Conservation (phyloP, 257 asterid species). For the Fraxinus cuspidata region DNA sequence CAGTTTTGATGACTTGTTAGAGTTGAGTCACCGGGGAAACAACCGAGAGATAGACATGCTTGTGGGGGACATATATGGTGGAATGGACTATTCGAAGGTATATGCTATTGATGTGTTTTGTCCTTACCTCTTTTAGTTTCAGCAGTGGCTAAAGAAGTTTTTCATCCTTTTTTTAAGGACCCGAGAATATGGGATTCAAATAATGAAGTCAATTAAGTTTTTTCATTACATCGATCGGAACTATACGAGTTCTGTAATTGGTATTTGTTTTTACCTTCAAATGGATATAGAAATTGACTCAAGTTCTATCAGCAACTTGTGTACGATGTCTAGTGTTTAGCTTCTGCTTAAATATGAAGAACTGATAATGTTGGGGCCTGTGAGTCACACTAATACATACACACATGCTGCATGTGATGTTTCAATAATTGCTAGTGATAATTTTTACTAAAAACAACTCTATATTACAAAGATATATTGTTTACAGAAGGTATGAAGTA, state of each 20-base stretch:
- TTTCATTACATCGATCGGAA: constrained; percentile 2
- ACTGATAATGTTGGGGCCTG: not conserved
- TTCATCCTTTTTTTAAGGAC: not conserved
- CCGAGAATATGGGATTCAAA: not conserved
- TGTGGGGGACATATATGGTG: constrained; percentile 95
- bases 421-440: not conserved
- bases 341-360: not conserved
- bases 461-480: not conserved
- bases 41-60: constrained; percentile 92
- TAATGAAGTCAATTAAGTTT: not conserved
- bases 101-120: not conserved
- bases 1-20: constrained; percentile 92
- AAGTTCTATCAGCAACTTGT: not conserved
- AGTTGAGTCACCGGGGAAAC: constrained; percentile 83
- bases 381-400: not conserved
- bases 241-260: not conserved
- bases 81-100: constrained; percentile 81
- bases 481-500: not conserved
- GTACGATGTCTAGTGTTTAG: not conserved
- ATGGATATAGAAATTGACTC: not conserved
- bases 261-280: not conserved
- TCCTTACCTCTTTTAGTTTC: constrained; percentile 9
- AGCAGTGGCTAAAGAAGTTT: not conserved
- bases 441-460: not conserved
- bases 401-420: not conserved